A percentile compares a stretch with the other conserved stretches of the same genome.
phyloP scores from a whole-genome alignment of 257 asterid genomes.

The Plantago major region DNA sequence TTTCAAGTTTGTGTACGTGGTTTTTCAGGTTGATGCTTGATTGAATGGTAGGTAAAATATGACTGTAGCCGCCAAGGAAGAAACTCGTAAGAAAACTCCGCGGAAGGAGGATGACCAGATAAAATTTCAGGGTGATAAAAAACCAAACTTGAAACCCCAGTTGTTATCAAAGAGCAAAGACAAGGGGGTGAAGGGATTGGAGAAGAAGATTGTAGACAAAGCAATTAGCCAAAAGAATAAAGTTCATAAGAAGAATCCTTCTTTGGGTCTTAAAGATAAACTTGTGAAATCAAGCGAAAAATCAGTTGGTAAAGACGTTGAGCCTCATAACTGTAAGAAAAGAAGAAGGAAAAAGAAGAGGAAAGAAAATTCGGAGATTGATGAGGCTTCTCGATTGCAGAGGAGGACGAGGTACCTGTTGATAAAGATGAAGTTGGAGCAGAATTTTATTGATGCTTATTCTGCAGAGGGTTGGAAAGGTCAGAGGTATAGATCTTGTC shows the following conservation, averaged over 20 bases:
- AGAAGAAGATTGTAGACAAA: conserved; percentile 43
- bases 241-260: conserved; percentile 39
- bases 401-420: conserved; percentile 84
- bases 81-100: conserved; percentile 21
- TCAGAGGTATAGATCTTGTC: conserved; percentile 64
- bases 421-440: conserved; percentile 86
- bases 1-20: conserved; percentile 9
- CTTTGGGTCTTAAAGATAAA: conserved; percentile 33
- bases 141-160: conserved; percentile 38
- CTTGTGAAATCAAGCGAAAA: conserved; percentile 16
- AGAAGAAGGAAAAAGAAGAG: conserved; percentile 51
- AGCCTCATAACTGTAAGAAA: conserved; percentile 34
- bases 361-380: conserved; percentile 48
- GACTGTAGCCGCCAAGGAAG: conserved; percentile 47
- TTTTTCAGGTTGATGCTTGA: conserved; percentile 30
- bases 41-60: conserved; percentile 29
- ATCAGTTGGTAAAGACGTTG: conserved; percentile 28
- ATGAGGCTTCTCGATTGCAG: conserved; percentile 82
- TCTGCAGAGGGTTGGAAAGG: conserved; percentile 99
- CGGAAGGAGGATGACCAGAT: conserved; percentile 31
- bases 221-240: conserved; percentile 41
- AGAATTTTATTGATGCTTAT: conserved; percentile 95
- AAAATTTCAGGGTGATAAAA: conserved; percentile 32
- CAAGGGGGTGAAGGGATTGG: conserved; percentile 27
- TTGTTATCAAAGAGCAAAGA: conserved; percentile 31